Conservation (phyloP, 208 protist species). For the Angomonas deanei region DNA sequence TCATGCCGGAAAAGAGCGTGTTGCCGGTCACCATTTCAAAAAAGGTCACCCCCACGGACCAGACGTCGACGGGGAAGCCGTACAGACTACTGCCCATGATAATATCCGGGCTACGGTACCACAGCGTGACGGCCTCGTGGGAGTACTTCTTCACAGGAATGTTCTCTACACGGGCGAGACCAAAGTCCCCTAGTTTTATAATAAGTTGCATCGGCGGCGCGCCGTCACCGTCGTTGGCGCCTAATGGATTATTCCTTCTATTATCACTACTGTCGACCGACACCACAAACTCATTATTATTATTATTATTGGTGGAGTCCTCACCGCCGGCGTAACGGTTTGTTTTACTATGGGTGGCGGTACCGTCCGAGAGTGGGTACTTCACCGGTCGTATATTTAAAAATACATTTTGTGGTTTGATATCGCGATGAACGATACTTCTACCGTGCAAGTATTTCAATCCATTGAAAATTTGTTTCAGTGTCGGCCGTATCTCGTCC, state of each 20-base stretch:
- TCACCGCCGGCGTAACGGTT: no score
- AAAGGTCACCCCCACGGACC: conserved; percentile 93
- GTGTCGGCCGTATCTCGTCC: conserved; percentile 49
- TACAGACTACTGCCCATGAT: conserved; percentile 83
- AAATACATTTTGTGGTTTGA: conserved; percentile 91
- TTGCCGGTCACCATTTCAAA: conserved; percentile 88
- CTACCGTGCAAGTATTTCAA: conserved; percentile 69
- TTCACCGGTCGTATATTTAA: conserved; percentile 40
- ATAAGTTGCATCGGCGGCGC: conserved; percentile 19
- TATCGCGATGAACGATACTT: conserved; percentile 85
- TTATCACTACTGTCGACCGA: no score
- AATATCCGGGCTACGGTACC: conserved; percentile 93
- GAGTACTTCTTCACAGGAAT: conserved; percentile 92
- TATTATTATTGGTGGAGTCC: no score
- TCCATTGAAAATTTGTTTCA: conserved; percentile 77
- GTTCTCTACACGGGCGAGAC: conserved; percentile 78
- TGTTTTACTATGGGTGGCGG: conserved; percentile 6
- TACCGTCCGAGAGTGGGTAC: conserved; percentile 19
- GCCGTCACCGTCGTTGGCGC: background rate
- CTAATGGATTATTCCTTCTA: no score
- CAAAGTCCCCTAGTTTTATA: conserved; percentile 88
- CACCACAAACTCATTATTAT: no score
- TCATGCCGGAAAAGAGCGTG: conserved; percentile 77
- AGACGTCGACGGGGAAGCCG: conserved; percentile 87
- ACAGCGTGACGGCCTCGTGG: conserved; percentile 91